A percentile compares a stretch with the other conserved stretches of the same genome.
These are phyloP conservation scores for Flaveria floridana DNA, from an alignment of 140 eudicot species.

Conservation along the genomic window DNA sequence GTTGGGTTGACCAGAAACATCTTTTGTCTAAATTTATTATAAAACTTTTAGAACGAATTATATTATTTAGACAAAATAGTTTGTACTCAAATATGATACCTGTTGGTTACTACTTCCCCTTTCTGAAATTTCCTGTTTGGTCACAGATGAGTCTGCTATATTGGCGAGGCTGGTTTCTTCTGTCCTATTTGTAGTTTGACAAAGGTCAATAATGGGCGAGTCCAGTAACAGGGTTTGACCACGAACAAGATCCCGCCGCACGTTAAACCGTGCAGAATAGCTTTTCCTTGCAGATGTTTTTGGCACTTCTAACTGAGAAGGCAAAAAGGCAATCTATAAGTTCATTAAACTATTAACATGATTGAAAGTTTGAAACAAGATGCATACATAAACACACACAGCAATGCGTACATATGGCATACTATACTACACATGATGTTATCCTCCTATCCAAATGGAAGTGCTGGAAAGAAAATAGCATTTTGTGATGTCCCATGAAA, in stretches of 20 bases:
- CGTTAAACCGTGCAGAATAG: constrained; percentile 44
- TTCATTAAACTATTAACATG: constrained; percentile 17
- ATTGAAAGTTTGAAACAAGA: not conserved
- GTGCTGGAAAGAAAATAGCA: not conserved
- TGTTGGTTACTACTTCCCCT: constrained; percentile 25
- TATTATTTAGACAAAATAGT: not conserved
- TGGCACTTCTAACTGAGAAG: constrained; percentile 35
- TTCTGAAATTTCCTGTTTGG: constrained; percentile 26
- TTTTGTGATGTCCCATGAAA: not conserved
- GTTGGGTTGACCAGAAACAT: not conserved
- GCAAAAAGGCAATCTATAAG: constrained; percentile 13
- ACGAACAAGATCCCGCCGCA: constrained; percentile 42
- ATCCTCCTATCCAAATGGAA: not conserved
- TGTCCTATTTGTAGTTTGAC: constrained; percentile 25
- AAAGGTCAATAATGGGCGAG: constrained; percentile 31
- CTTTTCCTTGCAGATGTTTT: constrained; percentile 43
- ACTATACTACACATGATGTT: not conserved
- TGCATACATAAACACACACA: not conserved
- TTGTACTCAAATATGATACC: constrained; percentile 24
- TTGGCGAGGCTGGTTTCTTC: constrained; percentile 24
- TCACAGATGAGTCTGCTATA: constrained; percentile 18
- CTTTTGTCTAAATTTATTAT: not conserved
- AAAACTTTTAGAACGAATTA: not conserved
- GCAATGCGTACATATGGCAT: not conserved
- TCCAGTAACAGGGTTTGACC: constrained; percentile 37